A percentile compares a stretch with the other conserved stretches of the same genome.
Evolutionary conservation across 2,329 filamentous ascomycete species (phyloP).

Genomic region (Westerdykella sp.): DNA sequence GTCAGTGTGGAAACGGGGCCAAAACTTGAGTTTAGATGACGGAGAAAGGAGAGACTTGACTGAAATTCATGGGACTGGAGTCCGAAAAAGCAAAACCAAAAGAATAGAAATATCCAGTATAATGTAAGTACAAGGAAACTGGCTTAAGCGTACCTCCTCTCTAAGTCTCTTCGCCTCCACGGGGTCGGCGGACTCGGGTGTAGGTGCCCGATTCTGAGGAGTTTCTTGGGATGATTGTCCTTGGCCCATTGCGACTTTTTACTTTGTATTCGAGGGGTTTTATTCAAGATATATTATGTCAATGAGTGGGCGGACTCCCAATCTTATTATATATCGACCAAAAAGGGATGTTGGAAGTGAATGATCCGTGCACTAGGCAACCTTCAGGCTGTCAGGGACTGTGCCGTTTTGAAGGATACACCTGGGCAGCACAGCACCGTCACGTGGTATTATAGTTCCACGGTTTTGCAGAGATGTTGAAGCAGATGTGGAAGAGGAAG

Average conservation of each 20-base stretch:
- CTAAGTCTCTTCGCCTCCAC: slow-evolving; percentile 18
- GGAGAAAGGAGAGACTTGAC: neutral
- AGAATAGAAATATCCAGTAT: neutral
- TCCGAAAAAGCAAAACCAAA: neutral
- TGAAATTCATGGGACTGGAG: neutral
- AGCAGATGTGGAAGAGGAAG: too few relatives aligned
- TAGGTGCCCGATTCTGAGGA: slow-evolving; percentile 2
- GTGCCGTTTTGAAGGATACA: too few relatives aligned
- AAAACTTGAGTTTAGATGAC: neutral
- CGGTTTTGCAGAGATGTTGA: too few relatives aligned
- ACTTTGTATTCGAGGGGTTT: too few relatives aligned
- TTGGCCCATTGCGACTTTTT: slow-evolving; percentile 18
- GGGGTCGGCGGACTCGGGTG: slow-evolving; percentile 18
- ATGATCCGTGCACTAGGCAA: too few relatives aligned
- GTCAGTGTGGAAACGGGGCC: neutral
- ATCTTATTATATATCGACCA: too few relatives aligned
- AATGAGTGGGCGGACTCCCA: too few relatives aligned
- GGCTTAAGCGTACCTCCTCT: slow-evolving; percentile 17
- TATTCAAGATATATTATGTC: too few relatives aligned
- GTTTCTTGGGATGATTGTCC: slow-evolving; percentile 13
- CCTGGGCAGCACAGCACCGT: too few relatives aligned
- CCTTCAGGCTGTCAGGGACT: too few relatives aligned
- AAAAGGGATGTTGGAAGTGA: too few relatives aligned
- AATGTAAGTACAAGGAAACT: neutral
- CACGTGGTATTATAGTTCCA: too few relatives aligned